Base-by-base conservation (phyloP, 495 filamentous ascomycete genomes). In the Penicillium canescens region DNA sequence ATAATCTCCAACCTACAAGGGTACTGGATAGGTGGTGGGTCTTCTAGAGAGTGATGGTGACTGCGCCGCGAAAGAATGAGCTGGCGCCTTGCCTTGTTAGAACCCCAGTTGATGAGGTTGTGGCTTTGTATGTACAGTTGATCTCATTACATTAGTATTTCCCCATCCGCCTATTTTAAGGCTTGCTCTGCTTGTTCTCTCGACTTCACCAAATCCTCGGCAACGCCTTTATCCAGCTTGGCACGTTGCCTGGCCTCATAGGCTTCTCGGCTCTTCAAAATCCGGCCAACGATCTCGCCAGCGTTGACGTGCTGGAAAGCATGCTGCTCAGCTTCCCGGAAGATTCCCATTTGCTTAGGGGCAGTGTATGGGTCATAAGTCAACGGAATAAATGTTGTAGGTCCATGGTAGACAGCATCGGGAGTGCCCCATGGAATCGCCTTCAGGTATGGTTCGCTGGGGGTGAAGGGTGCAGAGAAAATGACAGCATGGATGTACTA, bases 201-300 rank as follows among this genome's bases (percentile, higher is more conserved):
- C 20, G 72, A 57, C 31, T 71, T 76, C 4, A 72, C 66, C 41
- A 72, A 52, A 24, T 78, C 76, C 54, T 98, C 94, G 1, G 84
- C 79, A 26, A 84, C 73, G 6, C 82, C 86, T 72, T 98, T 99
- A 55, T 87, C 79, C 14, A 90, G 85, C 74, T 98, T 99, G 56
- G 82, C 82, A 56, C 89, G 79, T 76, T 99, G 94, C 48, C 94
- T 78, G 52, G 88, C 94, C 73, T 96, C 92, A 62, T 96, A 99
- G 48, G 87, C 81, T 49, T 84, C 85, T 38, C 91, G 77, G 59
- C 87, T 90, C 64, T 85, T 88, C 71, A 98, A 69, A 60, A 99
- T 99, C 21, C 94, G 77, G 44, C 86, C 82, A 54, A 98, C 92
- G 61, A 99, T 99, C 57, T 92, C 86, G 4, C 85, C 90, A 13